Conservation (phyloP, 2,329 filamentous ascomycete genomes). For the Colletotrichum spinosum region DNA sequence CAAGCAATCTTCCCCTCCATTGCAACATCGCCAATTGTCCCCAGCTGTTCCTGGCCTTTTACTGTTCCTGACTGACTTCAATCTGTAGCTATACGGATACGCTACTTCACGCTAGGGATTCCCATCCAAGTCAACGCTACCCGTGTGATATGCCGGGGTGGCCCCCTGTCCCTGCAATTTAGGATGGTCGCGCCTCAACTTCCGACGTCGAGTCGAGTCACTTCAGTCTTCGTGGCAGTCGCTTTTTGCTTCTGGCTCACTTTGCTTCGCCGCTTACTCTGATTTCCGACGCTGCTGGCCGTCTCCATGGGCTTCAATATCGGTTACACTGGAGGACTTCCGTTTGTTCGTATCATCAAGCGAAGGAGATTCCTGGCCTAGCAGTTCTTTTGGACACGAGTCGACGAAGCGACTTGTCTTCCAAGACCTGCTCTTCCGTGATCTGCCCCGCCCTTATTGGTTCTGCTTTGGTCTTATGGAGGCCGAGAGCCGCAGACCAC, state of each 20-base stretch:
- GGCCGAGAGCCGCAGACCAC: slow-evolving; percentile 29
- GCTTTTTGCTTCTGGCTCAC: slow-evolving; percentile 6
- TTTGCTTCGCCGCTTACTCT: background rate
- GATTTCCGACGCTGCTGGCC: too few relatives aligned
- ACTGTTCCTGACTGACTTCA: slow-evolving; percentile 32
- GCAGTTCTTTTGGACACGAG: background rate
- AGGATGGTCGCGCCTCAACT: slow-evolving; percentile 39
- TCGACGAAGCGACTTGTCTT: too few relatives aligned
- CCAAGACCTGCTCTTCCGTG: too few relatives aligned
- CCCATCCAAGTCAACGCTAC: slow-evolving; percentile 32
- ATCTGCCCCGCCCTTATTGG: background rate
- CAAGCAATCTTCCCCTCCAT: too few relatives aligned
- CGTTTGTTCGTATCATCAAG: slow-evolving; percentile 4
- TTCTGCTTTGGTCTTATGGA: background rate
- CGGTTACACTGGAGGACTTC: background rate
- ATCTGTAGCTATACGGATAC: too few relatives aligned
- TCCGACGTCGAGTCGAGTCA: slow-evolving; percentile 27
- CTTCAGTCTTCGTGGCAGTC: slow-evolving; percentile 11
- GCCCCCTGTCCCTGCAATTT: slow-evolving; percentile 36
- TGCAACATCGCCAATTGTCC: too few relatives aligned
- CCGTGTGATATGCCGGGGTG: slow-evolving; percentile 25
- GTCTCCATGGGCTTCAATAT: background rate
- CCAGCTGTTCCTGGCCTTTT: background rate
- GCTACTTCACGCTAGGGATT: background rate
- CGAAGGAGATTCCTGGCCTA: background rate